Evolutionary conservation across 192 early-diverging fungal genomes (phyloP).

Genomic region (Phycomyces blakesleeanus): DNA sequence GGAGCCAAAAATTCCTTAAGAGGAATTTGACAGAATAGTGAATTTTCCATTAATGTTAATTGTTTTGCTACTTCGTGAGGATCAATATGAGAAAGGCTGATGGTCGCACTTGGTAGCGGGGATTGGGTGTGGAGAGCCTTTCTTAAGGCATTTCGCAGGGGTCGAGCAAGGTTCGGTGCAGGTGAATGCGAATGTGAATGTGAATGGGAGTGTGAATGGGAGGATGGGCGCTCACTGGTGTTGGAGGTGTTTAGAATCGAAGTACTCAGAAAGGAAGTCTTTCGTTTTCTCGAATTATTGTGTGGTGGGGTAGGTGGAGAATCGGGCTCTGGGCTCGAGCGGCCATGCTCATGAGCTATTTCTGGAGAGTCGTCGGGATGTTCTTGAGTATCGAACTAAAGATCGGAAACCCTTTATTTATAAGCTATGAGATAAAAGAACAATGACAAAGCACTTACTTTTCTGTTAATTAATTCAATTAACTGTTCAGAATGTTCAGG

Average conservation of each 20-base stretch:
- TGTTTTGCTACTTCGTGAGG: slow-evolving; percentile 67
- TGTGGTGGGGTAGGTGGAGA: neutral
- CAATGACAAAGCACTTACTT: slow-evolving; percentile 32
- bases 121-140: slow-evolving; percentile 2
- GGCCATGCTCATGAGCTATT: neutral
- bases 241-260: too few species aligned
- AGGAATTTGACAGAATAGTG: slow-evolving; percentile 58
- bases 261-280: neutral
- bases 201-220: neutral
- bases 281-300: too few species aligned
- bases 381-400: neutral
- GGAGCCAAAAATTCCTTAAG: slow-evolving; percentile 55
- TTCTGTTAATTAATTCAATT: slow-evolving; percentile 51
- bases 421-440: neutral
- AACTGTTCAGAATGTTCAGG: slow-evolving; percentile 43
- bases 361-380: neutral
- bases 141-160: slow-evolving; percentile 1
- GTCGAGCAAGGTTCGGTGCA: slow-evolving; percentile 7
- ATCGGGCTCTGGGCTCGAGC: too few species aligned
- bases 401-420: neutral
- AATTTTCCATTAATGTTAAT: slow-evolving; percentile 72
- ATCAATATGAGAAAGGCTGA: slow-evolving; percentile 35
- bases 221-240: too few species aligned
- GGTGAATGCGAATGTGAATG: neutral
- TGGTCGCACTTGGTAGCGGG: neutral